phyloP scores from a whole-genome alignment of 257 asterid genomes.

The Penstemon barbatus region DNA sequence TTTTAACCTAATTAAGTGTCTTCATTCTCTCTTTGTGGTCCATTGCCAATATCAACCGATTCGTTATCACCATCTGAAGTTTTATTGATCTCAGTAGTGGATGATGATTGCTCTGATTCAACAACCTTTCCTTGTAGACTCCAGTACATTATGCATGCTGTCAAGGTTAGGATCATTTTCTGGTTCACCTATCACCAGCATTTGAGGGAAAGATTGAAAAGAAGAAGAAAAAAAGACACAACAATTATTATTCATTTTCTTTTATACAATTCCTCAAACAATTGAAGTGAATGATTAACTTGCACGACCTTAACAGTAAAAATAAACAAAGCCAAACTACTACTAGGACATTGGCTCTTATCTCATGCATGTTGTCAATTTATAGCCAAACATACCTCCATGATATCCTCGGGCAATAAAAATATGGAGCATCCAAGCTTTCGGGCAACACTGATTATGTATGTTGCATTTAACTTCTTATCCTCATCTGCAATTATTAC shows the following conservation, averaged over 20 bases:
- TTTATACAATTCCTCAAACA: neutral
- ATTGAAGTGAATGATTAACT: neutral
- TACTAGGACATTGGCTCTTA: neutral
- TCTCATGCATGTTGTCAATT: neutral
- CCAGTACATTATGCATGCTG: constrained; percentile 93
- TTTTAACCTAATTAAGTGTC: constrained; percentile 4
- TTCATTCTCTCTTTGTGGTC: constrained; percentile 3
- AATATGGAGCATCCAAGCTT: constrained; percentile 69
- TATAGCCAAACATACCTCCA: constrained; percentile 44
- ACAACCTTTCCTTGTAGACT: constrained; percentile 54
- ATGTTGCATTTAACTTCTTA: constrained; percentile 59
- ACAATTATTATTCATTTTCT: neutral
- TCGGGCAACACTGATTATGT: constrained; percentile 64
- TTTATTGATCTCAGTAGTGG: neutral
- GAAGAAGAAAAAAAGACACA: too few relatives aligned
- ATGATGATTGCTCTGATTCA: constrained; percentile 34
- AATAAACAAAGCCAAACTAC: neutral
- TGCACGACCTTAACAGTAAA: neutral
- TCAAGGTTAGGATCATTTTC: constrained; percentile 77
- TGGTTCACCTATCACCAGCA: constrained; percentile 64
- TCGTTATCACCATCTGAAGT: neutral
- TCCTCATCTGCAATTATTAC: constrained; percentile 49
- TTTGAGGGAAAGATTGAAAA: neutral
- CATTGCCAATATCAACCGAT: constrained; percentile 18
- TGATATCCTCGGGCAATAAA: constrained; percentile 63